A percentile compares a stretch with the other conserved stretches of the same genome.
phyloP scores from a whole-genome alignment of 2,329 filamentous ascomycete species.

The Didymella sp. region DNA sequence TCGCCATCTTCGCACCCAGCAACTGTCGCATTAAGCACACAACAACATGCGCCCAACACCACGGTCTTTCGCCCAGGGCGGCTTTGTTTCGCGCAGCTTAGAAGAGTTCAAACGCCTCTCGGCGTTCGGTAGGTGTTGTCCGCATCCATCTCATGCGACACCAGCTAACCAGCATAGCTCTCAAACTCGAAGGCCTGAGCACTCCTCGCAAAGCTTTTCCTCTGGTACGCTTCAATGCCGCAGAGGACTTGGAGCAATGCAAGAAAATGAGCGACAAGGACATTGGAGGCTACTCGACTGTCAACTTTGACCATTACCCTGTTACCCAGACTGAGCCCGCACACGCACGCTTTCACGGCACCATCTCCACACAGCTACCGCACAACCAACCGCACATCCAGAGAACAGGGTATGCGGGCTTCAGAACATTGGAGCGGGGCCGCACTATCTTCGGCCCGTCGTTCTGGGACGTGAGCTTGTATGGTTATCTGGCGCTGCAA shows the following conservation, averaged over 20 bases:
- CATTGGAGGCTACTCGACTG: constrained; percentile 84
- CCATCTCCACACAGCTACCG: constrained; percentile 85
- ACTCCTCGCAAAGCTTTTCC: constrained; percentile 68
- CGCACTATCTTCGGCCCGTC: constrained; percentile 84
- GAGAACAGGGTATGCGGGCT: constrained; percentile 86
- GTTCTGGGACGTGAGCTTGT: constrained; percentile 89
- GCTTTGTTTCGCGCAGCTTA: constrained; percentile 65
- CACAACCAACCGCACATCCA: constrained; percentile 74
- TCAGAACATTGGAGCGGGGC: constrained; percentile 78
- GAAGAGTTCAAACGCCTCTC: constrained; percentile 66
- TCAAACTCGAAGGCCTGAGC: constrained; percentile 73
- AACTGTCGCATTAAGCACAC: constrained; percentile 3
- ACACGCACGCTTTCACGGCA: constrained; percentile 84
- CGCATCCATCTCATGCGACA: constrained; percentile 35
- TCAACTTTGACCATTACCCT: constrained; percentile 70
- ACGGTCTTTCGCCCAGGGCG: constrained; percentile 53
- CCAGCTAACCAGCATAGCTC: constrained; percentile 57
- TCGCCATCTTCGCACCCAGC: constrained; percentile 11
- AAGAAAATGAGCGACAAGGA: constrained; percentile 87
- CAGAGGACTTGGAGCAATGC: constrained; percentile 54
- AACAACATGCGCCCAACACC: constrained; percentile 48
- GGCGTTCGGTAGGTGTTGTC: constrained; percentile 56
- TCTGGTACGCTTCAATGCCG: constrained; percentile 68
- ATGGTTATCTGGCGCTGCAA: constrained; percentile 83
- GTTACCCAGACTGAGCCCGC: constrained; percentile 58